phyloP scores from a whole-genome alignment of 441 rosid genomes.

The Jatropha multifida region DNA sequence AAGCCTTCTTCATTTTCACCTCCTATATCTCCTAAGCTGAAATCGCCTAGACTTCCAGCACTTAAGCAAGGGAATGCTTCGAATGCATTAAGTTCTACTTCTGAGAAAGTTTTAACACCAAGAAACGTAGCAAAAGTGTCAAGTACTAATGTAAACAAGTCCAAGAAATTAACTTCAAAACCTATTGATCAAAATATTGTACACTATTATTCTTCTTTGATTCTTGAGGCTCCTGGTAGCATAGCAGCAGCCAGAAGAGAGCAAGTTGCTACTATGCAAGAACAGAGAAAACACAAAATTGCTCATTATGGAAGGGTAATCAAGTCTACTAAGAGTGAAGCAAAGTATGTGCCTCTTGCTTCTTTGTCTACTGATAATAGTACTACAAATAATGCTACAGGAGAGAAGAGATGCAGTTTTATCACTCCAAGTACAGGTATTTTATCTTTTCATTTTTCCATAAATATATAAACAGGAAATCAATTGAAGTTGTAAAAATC shows the following conservation, averaged over 20 bases:
- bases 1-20: conserved; percentile 39
- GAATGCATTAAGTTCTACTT: conserved; percentile 26
- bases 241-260: conserved; percentile 71
- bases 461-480: no score
- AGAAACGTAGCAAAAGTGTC: conserved; percentile 23
- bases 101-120: conserved; percentile 31
- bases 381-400: not conserved
- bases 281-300: conserved; percentile 48
- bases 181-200: not conserved
- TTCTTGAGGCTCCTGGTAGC: conserved; percentile 54
- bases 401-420: conserved; percentile 64
- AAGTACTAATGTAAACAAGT: conserved; percentile 23
- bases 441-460: not conserved
- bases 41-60: conserved; percentile 34
- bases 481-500: not conserved
- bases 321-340: conserved; percentile 38
- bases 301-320: conserved; percentile 64
- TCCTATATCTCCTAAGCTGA: conserved; percentile 53
- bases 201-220: conserved; percentile 26
- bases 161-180: conserved; percentile 15
- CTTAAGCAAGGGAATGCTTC: conserved; percentile 28
- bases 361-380: conserved; percentile 5
- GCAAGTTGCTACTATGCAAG: conserved; percentile 55
- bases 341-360: conserved; percentile 23
- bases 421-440: conserved; percentile 66